A percentile compares a stretch with the other conserved stretches of the same genome.
phyloP scores from a whole-genome alignment of 2,329 filamentous ascomycete genomes.

The Fusarium mangiferae region DNA sequence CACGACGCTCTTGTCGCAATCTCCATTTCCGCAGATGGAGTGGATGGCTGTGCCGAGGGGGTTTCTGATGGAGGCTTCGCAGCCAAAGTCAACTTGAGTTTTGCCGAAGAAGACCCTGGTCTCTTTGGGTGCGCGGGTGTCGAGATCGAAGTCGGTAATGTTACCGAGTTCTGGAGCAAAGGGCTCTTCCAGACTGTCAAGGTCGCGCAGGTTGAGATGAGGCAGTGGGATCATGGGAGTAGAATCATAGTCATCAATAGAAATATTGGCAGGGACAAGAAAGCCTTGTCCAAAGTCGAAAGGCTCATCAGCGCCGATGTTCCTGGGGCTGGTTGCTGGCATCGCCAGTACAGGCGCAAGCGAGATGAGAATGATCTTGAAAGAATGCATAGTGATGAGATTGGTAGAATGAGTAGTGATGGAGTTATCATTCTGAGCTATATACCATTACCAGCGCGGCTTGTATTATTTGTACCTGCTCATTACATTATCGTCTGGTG shows the following conservation, averaged over 20 bases:
- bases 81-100: background rate
- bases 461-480: background rate
- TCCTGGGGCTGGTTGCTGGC: background rate
- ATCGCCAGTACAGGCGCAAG: background rate
- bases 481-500: rapidly evolving
- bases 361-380: background rate
- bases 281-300: background rate
- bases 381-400: background rate
- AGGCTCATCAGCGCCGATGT: background rate
- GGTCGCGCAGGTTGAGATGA: background rate
- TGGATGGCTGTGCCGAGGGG: background rate
- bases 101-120: background rate
- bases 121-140: background rate
- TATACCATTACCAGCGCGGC: background rate
- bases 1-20: background rate
- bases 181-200: background rate
- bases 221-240: background rate
- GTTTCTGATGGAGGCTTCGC: background rate
- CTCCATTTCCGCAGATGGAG: background rate
- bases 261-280: background rate
- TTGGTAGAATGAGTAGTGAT: too few species aligned
- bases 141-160: background rate
- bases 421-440: rapidly evolving
- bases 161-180: background rate
- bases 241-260: background rate